Base-by-base conservation (phyloP, 2,329 filamentous ascomycete species). In the Teratosphaeria gauchensis region DNA sequence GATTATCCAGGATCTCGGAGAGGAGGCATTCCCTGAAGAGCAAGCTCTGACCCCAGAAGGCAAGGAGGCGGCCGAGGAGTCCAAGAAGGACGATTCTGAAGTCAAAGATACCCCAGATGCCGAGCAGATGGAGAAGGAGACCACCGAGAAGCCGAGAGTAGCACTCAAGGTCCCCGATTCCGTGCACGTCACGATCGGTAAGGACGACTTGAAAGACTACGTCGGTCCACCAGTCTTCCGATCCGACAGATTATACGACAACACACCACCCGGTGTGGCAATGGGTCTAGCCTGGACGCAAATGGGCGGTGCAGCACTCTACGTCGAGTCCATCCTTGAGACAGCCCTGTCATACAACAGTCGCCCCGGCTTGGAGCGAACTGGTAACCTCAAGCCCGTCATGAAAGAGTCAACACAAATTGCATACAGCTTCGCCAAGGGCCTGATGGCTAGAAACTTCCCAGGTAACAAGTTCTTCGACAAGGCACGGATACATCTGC, bases 201-300 rank as follows among this genome's bases (percentile, higher is more conserved):
- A 90, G 73, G 88, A 92, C 58, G 96, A 92, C 66, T 80, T 99
- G 56, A 95, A 95, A 70, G 94, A 99, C 74, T 99, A 96, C 71
- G 92, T 99, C 60, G 94, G 94, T 2, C 92, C 94, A 1, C 92
- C 94, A 1, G 84, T 97, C 57, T 99, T 96, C 77, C 99, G 91
- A 0, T 90, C 94, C 4, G 94, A 99, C 74, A 86, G 95, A 57
- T 81, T 99, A 14, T 99, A 97, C 78, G 94, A 99, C 68, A 84
- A 86, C 54, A 96, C 91, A 60, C 94, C 95, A 3, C 84, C 94
- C 1, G 94, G 94, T 74, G 94, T 99, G 16, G 89, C 92, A 24
- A 97, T 99, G 94, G 94, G 94, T 64, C 83, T 99, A 56, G 94
- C 94, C 7, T 99, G 94, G 94, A 99, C 95, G 7, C 90, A 91